Evolutionary conservation across 306 rosid genomes (phyloP).

Genomic region (Herpetospermum pedunculosum): DNA sequence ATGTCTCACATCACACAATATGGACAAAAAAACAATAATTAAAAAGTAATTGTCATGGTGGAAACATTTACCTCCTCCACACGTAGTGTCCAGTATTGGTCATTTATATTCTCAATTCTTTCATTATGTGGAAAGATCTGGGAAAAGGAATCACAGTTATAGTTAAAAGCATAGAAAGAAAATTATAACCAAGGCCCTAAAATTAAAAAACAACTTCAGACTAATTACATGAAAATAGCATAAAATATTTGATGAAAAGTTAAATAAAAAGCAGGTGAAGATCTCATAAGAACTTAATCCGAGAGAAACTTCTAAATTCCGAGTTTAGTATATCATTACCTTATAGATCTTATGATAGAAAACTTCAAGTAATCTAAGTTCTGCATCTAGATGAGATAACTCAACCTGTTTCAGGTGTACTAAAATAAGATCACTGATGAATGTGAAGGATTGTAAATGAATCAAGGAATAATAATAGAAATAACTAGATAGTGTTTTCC

Average conservation of each 20-base stretch:
- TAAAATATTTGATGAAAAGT: not conserved
- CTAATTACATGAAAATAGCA: not conserved
- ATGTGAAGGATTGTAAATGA: not conserved
- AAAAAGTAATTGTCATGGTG: not conserved
- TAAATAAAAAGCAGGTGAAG: not conserved
- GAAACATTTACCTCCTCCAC: conserved; percentile 58
- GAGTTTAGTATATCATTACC: conserved; percentile 24
- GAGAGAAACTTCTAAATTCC: not conserved
- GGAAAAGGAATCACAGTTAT: not conserved
- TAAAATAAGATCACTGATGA: not conserved
- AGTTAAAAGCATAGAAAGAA: not conserved
- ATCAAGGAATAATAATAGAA: not conserved
- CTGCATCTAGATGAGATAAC: conserved; percentile 72
- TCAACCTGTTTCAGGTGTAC: conserved; percentile 53
- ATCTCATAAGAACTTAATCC: not conserved
- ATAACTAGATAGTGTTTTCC: not conserved
- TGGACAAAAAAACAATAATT: not conserved
- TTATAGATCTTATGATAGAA: conserved; percentile 92
- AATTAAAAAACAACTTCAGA: not conserved
- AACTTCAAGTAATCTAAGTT: conserved; percentile 82
- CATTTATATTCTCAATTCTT: conserved; percentile 67
- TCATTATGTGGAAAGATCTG: conserved; percentile 60
- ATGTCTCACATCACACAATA: not conserved
- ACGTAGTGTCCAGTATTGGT: conserved; percentile 70
- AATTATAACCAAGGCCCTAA: not conserved